phyloP scores from a whole-genome alignment of 179 eudicot genomes.

The Beta lomatogona region DNA sequence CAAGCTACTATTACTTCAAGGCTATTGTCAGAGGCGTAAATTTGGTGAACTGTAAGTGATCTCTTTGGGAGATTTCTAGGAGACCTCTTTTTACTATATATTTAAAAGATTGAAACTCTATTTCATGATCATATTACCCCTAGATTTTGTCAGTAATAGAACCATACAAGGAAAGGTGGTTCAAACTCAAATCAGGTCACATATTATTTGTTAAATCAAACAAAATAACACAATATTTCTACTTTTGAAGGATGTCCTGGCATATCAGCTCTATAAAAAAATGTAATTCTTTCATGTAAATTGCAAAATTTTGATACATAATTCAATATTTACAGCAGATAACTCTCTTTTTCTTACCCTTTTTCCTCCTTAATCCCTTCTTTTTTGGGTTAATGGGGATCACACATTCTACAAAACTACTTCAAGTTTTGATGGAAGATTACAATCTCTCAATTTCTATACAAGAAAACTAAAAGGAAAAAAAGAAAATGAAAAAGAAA shows the following conservation, averaged over 20 bases:
- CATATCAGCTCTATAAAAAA: neutral
- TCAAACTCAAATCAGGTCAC: no score
- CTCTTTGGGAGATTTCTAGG: neutral
- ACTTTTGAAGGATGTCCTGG: neutral
- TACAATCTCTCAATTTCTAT: slow-evolving; percentile 1
- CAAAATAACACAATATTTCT: neutral
- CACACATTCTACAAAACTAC: slow-evolving; percentile 1
- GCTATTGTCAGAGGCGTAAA: neutral
- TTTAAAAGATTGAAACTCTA: neutral
- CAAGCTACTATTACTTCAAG: neutral
- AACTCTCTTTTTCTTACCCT: neutral
- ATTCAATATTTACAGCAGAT: slow-evolving; percentile 18
- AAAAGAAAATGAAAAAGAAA: neutral
- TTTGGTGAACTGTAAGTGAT: neutral
- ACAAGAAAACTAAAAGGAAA: neutral
- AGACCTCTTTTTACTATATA: neutral
- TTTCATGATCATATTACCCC: no score
- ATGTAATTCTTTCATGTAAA: neutral
- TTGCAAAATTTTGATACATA: neutral
- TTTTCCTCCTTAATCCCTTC: no score
- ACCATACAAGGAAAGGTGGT: no score
- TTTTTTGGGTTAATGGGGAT: neutral
- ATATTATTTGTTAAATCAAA: no score
- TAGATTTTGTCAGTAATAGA: no score
- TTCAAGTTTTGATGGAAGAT: neutral